A percentile compares a stretch with the other conserved stretches of the same genome.
phyloP scores from a whole-genome alignment of 2,329 filamentous ascomycete species.

The Metarhizium album region DNA sequence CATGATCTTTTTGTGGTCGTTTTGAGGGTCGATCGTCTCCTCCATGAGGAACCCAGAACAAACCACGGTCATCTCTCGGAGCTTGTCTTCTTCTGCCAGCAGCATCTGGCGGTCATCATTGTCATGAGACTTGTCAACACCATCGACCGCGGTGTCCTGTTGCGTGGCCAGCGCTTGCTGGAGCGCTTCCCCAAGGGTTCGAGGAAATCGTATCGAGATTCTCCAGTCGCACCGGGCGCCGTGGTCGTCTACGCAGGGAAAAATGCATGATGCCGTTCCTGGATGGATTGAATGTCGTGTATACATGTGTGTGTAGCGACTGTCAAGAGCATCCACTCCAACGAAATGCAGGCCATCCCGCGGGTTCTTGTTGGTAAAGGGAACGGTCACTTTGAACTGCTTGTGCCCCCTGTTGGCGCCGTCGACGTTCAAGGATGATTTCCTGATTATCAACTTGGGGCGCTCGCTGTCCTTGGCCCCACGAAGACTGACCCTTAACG shows the following conservation, averaged over 20 bases:
- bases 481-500: constrained; percentile 35
- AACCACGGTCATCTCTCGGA: constrained; percentile 79
- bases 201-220: constrained; percentile 74
- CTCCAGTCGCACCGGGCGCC: constrained; percentile 78
- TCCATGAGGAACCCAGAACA: constrained; percentile 85
- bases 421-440: constrained; percentile 26
- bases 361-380: constrained; percentile 65
- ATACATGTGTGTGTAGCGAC: constrained; percentile 82
- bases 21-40: constrained; percentile 64
- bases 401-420: constrained; percentile 27
- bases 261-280: constrained; percentile 74
- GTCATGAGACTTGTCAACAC: constrained; percentile 27
- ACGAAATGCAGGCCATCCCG: constrained; percentile 89
- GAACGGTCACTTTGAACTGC: constrained; percentile 49
- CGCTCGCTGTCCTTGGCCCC: constrained; percentile 27
- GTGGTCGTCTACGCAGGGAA: constrained; percentile 85
- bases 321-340: constrained; percentile 68
- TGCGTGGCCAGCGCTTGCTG: constrained; percentile 35
- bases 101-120: constrained; percentile 30
- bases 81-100: constrained; percentile 67
- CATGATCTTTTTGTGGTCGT: constrained; percentile 77
- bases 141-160: constrained; percentile 19
- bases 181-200: constrained; percentile 72
- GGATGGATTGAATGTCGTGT: constrained; percentile 71
- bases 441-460: constrained; percentile 32